Percentiles rank a stretch among this genome's conserved stretches.
Conservation (phyloP, 768 basidiomycete genomes). For the Cyclocybe aegerita region DNA sequence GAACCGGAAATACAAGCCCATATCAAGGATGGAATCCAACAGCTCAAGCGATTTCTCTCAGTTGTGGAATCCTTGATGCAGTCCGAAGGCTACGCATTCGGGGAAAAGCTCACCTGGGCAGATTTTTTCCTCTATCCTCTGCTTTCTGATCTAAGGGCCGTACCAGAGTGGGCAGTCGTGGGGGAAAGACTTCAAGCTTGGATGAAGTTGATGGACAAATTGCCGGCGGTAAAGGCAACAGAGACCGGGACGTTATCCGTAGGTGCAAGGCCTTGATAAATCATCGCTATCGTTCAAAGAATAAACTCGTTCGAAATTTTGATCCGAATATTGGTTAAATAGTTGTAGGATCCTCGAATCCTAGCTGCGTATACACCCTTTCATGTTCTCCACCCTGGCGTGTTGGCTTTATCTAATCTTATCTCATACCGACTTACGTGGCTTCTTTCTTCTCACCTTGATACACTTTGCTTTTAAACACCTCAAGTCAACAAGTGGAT, state of each 20-base stretch:
- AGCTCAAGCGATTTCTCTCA: conserved; percentile 21
- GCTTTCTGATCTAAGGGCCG: conserved; percentile 26
- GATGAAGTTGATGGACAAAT: conserved; percentile 25
- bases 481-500: no score
- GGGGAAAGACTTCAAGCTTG: conserved; percentile 17
- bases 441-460: no score
- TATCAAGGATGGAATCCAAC: conserved; percentile 18
- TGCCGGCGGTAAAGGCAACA: conserved; percentile 25
- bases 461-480: no score
- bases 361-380: no score
- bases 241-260: conserved; percentile 25
- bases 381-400: no score
- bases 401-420: no score
- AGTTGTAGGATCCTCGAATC: no score
- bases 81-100: conserved; percentile 24
- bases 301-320: no score
- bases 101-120: conserved; percentile 27
- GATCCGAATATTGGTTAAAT: no score
- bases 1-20: conserved; percentile 19
- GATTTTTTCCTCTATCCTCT: conserved; percentile 33
- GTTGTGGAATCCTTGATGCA: conserved; percentile 26
- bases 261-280: conserved; percentile 25
- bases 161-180: conserved; percentile 28
- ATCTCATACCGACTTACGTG: no score
- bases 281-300: no score